These are phyloP conservation scores for Pisolithus sp. DNA, from an alignment of 768 basidiomycete genomes.

Conservation along the genomic window DNA sequence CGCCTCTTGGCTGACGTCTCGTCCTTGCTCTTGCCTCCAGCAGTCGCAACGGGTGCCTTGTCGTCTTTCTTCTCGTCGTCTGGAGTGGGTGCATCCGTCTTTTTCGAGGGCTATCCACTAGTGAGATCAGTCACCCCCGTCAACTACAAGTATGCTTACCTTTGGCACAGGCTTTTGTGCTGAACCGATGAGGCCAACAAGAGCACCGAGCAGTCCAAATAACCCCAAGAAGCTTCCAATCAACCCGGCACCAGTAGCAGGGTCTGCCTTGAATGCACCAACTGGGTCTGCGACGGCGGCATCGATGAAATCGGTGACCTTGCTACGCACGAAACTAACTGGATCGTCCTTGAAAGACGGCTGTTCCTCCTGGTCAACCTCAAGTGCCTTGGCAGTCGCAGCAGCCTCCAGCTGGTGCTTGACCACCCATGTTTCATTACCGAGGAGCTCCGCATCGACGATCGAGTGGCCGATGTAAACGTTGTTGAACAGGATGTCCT, in stretches of 20 bases:
- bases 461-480: constrained; percentile 90
- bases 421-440: constrained; percentile 82
- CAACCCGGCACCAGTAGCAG: constrained; percentile 80
- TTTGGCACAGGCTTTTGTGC: constrained; percentile 64
- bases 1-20: constrained; percentile 71
- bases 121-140: background rate
- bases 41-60: constrained; percentile 60
- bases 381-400: constrained; percentile 35
- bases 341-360: constrained; percentile 67
- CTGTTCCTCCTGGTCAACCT: constrained; percentile 39
- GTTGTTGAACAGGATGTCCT: constrained; percentile 89
- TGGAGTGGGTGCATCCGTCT: constrained; percentile 59
- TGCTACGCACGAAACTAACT: constrained; percentile 70
- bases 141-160: constrained; percentile 31
- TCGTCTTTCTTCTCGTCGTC: constrained; percentile 65
- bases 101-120: constrained; percentile 58
- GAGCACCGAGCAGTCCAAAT: constrained; percentile 76
- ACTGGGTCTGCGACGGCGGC: constrained; percentile 70
- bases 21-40: constrained; percentile 69
- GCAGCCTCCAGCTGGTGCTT: constrained; percentile 81
- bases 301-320: constrained; percentile 76
- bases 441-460: constrained; percentile 77
- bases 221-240: constrained; percentile 69
- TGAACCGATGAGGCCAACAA: constrained; percentile 74
- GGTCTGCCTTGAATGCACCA: constrained; percentile 79